A percentile compares a stretch with the other conserved stretches of the same genome.
Evolutionary conservation across 805 yeast species (phyloP).

Genomic region (Schizosaccharomyces cryophilus): DNA sequence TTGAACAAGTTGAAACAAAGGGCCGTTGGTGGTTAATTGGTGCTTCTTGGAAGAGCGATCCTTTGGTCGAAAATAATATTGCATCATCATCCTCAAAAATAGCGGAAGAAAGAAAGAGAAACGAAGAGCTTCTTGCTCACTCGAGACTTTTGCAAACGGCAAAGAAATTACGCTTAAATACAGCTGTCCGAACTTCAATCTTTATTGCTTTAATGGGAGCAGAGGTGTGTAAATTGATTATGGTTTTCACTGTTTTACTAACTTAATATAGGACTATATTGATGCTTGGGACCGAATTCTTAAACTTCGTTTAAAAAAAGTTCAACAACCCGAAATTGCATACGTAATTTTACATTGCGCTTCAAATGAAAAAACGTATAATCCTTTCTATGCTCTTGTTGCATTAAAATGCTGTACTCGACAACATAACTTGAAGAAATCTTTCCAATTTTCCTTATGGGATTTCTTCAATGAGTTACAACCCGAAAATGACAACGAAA

Average conservation of each 20-base stretch:
- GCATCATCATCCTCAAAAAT: constrained; percentile 6
- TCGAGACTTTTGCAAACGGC: constrained; percentile 35
- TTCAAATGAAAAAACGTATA: constrained; percentile 55
- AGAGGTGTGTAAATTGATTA: constrained; percentile 13
- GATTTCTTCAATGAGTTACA: constrained; percentile 46
- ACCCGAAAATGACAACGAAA: constrained; percentile 19
- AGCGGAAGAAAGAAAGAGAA: constrained; percentile 22
- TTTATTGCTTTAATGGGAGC: constrained; percentile 91
- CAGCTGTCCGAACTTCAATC: constrained; percentile 81
- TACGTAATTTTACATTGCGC: constrained; percentile 68
- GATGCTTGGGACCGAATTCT: constrained; percentile 70
- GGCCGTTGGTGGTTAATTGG: constrained; percentile 99
- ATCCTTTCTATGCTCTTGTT: constrained; percentile 69
- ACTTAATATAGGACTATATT: constrained; percentile 29
- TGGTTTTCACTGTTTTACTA: neutral
- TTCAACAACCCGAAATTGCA: constrained; percentile 74
- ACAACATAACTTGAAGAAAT: constrained; percentile 43
- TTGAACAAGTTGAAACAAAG: constrained; percentile 42
- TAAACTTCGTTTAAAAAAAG: constrained; percentile 48
- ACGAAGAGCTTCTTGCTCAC: constrained; percentile 63
- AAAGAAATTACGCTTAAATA: constrained; percentile 70
- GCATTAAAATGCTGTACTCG: constrained; percentile 54
- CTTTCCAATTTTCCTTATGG: constrained; percentile 79
- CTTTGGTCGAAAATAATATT: constrained; percentile 8
- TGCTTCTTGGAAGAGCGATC: constrained; percentile 76